Percentiles rank a stretch among this genome's conserved stretches.
Evolutionary conservation across 108 stramenopile species (phyloP).

Genomic region (Schizochytrium sp.): DNA sequence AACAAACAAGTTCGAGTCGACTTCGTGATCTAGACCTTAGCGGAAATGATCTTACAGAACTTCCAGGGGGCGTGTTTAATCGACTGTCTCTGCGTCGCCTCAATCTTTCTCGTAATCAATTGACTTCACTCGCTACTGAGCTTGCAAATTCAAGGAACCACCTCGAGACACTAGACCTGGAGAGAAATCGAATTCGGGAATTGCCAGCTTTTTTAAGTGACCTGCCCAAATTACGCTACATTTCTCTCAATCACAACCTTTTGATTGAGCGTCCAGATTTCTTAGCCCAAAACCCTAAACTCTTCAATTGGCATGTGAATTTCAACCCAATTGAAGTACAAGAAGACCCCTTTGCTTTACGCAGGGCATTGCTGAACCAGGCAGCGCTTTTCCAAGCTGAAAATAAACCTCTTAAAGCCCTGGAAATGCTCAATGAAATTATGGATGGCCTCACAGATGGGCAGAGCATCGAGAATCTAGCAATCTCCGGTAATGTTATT

Average conservation of each 20-base stretch:
- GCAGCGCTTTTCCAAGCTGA: background rate
- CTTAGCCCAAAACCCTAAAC: background rate
- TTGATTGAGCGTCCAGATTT: slow-evolving; percentile 42
- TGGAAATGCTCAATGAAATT: background rate
- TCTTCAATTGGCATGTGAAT: slow-evolving; percentile 19
- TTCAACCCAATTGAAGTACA: slow-evolving; percentile 1
- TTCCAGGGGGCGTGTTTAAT: background rate
- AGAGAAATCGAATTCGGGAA: background rate
- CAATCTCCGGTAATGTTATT: too few relatives aligned
- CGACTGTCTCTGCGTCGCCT: background rate
- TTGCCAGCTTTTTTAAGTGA: background rate
- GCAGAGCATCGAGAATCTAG: background rate
- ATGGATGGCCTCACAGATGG: background rate
- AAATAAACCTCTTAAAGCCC: background rate
- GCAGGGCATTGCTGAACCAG: background rate
- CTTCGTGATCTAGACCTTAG: background rate
- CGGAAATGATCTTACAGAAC: background rate
- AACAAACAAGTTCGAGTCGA: background rate
- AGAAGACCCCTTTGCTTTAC: background rate
- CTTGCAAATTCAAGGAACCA: background rate
- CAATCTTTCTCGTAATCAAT: background rate
- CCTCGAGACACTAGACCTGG: slow-evolving; percentile 36
- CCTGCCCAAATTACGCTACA: slow-evolving; percentile 28
- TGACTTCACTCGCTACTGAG: background rate
- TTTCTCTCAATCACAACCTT: slow-evolving; percentile 20